phyloP scores from a whole-genome alignment of 2,329 filamentous ascomycete genomes.

The Elsinoe australis region DNA sequence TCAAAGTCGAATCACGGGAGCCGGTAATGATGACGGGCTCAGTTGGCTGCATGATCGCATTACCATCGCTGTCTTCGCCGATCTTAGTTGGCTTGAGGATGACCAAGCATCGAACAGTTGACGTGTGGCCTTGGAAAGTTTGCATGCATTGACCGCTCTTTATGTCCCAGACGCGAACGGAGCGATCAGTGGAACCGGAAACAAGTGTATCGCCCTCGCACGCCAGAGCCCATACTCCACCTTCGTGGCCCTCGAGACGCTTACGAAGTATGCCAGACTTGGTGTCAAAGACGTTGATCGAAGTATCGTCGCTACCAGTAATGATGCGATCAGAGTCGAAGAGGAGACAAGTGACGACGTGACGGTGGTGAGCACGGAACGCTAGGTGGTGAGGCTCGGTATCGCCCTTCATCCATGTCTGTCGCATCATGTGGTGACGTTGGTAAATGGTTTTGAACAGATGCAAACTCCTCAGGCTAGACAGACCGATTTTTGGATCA shows the following conservation, averaged over 20 bases:
- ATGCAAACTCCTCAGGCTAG: slow-evolving; percentile 74
- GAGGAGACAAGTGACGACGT: slow-evolving; percentile 95
- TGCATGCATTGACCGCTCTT: slow-evolving; percentile 87
- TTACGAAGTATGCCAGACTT: slow-evolving; percentile 80
- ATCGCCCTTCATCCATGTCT: slow-evolving; percentile 80
- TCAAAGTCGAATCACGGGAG: slow-evolving; percentile 84
- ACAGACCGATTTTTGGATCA: slow-evolving; percentile 69
- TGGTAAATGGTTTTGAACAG: slow-evolving; percentile 95
- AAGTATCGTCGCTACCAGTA: slow-evolving; percentile 92
- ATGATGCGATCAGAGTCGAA: slow-evolving; percentile 98
- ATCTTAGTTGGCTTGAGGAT: slow-evolving; percentile 82
- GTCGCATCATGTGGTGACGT: slow-evolving; percentile 80
- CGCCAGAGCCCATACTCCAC: slow-evolving; percentile 93
- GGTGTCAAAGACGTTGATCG: slow-evolving; percentile 97
- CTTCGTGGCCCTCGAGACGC: slow-evolving; percentile 86
- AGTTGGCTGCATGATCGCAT: slow-evolving; percentile 79
- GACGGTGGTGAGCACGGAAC: slow-evolving; percentile 89
- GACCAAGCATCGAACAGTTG: slow-evolving; percentile 89
- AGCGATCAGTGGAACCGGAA: slow-evolving; percentile 90
- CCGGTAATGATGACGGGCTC: slow-evolving; percentile 96
- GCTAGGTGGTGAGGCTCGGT: slow-evolving; percentile 84
- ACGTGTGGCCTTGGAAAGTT: slow-evolving; percentile 95
- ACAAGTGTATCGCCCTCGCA: slow-evolving; percentile 94
- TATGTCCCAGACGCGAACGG: slow-evolving; percentile 99
- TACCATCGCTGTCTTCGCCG: slow-evolving; percentile 62